phyloP scores from a whole-genome alignment of 495 filamentous ascomycete genomes.

The Talaromyces stipitatus region DNA sequence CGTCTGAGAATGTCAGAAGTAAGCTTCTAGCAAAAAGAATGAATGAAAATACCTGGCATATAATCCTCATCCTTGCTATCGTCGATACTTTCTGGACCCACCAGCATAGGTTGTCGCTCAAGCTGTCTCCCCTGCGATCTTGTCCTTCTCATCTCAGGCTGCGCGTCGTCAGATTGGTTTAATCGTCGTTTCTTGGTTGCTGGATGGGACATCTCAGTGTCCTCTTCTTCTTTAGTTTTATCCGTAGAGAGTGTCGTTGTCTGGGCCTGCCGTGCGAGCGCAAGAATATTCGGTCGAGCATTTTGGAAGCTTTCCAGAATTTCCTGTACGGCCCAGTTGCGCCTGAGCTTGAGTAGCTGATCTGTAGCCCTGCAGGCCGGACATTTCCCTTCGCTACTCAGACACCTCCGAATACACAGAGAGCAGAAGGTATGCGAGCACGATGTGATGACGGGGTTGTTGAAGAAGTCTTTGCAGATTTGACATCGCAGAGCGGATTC shows the following conservation, averaged over 20 bases:
- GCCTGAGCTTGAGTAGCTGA: constrained; percentile 74
- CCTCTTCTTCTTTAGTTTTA: constrained; percentile 8
- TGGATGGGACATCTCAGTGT: constrained; percentile 9
- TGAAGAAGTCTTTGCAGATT: constrained; percentile 96
- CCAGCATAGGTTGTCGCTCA: constrained; percentile 6
- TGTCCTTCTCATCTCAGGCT: constrained; percentile 27
- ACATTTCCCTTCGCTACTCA: constrained; percentile 76
- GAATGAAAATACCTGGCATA: constrained; percentile 21
- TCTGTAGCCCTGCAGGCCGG: constrained; percentile 70
- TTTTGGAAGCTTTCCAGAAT: constrained; percentile 70
- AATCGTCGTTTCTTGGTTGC: constrained; percentile 22
- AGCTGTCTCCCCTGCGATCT: constrained; percentile 27
- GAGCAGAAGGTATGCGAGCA: constrained; percentile 98
- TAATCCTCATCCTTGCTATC: constrained; percentile 34
- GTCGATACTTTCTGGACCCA: constrained; percentile 23
- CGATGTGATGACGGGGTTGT: constrained; percentile 85
- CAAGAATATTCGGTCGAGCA: constrained; percentile 53
- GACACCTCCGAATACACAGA: constrained; percentile 78
- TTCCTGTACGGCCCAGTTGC: constrained; percentile 77
- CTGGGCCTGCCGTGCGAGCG: constrained; percentile 45
- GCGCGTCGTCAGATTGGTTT: constrained; percentile 40
- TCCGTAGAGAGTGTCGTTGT: constrained; percentile 16
- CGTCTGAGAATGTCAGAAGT: constrained; percentile 40
- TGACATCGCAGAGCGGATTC: constrained; percentile 88
- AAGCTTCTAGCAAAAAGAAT: background rate